Conservation (phyloP, 2,329 filamentous ascomycete species). For the Xylaria sp. region DNA sequence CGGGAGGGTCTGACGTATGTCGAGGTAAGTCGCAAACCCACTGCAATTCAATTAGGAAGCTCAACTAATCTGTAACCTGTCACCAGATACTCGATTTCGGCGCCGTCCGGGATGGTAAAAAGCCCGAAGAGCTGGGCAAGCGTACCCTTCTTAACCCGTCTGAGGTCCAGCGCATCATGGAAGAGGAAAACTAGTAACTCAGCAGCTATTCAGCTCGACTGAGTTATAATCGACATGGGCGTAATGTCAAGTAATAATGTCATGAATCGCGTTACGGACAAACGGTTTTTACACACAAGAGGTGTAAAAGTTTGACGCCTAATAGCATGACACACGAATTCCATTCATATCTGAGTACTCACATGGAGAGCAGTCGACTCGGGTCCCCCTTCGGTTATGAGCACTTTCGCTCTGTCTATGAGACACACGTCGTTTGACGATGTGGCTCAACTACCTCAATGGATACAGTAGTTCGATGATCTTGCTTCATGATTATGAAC, state of each 20-base stretch:
- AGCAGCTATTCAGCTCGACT: neutral
- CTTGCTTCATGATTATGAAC: conserved; percentile 4
- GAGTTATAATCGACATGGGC: neutral
- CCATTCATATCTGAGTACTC: neutral
- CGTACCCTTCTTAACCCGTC: conserved; percentile 63
- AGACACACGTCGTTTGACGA: neutral
- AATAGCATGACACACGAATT: neutral
- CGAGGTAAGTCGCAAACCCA: conserved; percentile 61
- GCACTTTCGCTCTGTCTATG: neutral
- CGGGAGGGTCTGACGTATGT: conserved; percentile 89
- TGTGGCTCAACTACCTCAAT: neutral
- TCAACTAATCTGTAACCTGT: conserved; percentile 30
- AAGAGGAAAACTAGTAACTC: conserved; percentile 25
- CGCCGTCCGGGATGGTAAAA: conserved; percentile 80
- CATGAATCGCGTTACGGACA: neutral
- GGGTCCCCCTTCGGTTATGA: neutral
- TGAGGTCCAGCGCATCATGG: conserved; percentile 42
- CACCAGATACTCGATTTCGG: conserved; percentile 92
- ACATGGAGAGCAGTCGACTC: neutral
- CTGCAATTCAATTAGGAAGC: neutral
- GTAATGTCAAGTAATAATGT: neutral
- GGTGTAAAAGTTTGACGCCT: neutral
- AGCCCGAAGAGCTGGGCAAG: conserved; percentile 69
- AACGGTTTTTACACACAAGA: neutral
- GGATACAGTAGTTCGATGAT: neutral